phyloP scores from a whole-genome alignment of 768 basidiomycete species.

The Serendipita vermifera region DNA sequence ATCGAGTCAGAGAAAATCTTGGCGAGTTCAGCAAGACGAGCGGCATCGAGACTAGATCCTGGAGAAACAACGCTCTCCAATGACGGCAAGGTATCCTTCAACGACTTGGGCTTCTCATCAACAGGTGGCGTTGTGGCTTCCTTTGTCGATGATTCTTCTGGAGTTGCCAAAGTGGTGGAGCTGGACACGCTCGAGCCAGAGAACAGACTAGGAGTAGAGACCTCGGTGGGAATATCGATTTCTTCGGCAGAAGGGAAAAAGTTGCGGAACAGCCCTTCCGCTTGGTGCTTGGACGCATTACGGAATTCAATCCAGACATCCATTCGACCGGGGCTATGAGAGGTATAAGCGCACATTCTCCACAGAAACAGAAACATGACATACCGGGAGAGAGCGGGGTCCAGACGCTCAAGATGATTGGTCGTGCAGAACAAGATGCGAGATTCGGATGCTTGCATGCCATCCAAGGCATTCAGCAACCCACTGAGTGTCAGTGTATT shows the following conservation, averaged over 20 bases:
- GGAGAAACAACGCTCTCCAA: not conserved
- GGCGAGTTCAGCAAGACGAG: slow-evolving; percentile 53
- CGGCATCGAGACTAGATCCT: slow-evolving; percentile 28
- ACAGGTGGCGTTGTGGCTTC: slow-evolving; percentile 14
- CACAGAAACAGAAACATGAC: slow-evolving; percentile 39
- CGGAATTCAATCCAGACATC: slow-evolving; percentile 90
- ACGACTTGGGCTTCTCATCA: slow-evolving; percentile 20
- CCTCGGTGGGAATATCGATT: not conserved
- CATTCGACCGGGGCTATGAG: slow-evolving; percentile 12
- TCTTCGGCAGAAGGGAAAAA: slow-evolving; percentile 61
- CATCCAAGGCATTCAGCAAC: slow-evolving; percentile 72
- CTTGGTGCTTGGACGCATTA: slow-evolving; percentile 66
- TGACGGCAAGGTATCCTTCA: slow-evolving; percentile 14
- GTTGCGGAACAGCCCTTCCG: slow-evolving; percentile 75
- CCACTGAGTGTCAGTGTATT: slow-evolving; percentile 75
- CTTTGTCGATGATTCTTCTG: not conserved
- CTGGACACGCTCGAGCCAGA: not conserved
- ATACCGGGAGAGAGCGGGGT: slow-evolving; percentile 82
- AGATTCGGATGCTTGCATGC: slow-evolving; percentile 77
- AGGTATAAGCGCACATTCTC: slow-evolving; percentile 4
- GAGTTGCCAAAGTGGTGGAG: not conserved
- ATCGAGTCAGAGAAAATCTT: slow-evolving; percentile 68
- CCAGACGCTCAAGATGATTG: slow-evolving; percentile 82
- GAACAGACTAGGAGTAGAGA: not conserved
- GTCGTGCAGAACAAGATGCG: slow-evolving; percentile 80